phyloP scores from a whole-genome alignment of 306 rosid genomes.

The Prunus davidiana region DNA sequence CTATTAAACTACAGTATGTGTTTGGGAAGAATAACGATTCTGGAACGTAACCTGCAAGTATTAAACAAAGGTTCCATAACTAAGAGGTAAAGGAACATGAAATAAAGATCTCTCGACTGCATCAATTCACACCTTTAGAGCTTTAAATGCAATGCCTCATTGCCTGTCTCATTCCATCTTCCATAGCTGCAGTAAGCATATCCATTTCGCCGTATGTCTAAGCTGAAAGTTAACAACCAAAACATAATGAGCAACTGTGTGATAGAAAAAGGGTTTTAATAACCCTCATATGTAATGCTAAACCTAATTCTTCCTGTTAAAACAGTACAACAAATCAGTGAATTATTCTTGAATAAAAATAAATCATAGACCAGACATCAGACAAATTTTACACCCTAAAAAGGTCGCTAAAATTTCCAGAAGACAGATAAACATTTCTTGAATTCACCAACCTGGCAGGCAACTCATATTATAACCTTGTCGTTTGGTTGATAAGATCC shows the following conservation, averaged over 20 bases:
- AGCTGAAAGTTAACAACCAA: neutral
- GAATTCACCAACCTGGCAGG: slow-evolving; percentile 12
- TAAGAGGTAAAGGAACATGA: neutral
- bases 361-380: neutral
- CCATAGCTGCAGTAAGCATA: neutral
- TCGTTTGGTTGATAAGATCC: neutral
- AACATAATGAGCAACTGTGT: neutral
- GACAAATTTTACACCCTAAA: neutral
- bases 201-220: neutral
- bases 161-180: neutral
- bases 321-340: neutral
- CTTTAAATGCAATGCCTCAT: neutral
- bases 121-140: neutral
- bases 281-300: neutral
- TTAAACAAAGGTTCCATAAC: neutral
- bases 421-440: neutral
- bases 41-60: neutral
- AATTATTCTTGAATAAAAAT: neutral
- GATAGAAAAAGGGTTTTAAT: neutral
- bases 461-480: neutral
- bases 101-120: neutral
- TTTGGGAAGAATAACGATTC: neutral
- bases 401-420: neutral
- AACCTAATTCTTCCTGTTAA: neutral
- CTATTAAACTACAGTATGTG: neutral